Evolutionary conservation across 164 flowering plant genomes (phyloP), one percentile per base, ranked within the genome.

Genomic region (Annona cherimola): DNA sequence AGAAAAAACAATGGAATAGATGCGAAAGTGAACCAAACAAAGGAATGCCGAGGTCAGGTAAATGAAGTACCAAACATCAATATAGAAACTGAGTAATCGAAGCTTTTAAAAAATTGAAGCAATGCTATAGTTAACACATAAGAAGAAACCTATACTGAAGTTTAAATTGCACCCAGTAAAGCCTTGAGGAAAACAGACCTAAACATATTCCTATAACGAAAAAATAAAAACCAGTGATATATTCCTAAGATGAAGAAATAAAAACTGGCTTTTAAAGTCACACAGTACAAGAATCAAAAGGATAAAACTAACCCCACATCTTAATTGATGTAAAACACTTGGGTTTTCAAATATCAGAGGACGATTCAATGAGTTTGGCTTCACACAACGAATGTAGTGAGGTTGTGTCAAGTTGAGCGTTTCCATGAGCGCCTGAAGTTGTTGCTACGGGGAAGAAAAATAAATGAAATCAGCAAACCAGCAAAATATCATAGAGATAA

Each of bases 361-460:
- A 59, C 82, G 86, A 69, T 91, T 93, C 63, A 87, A 69, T 42
- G 98, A 90, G 82, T 96, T 96, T 65, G 99, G 99, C 86, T 96
- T 96, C 81, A 96, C 97, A 81, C 99, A 96, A 39, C 99, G 91
- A 74, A 96, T 78, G 68, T 96, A 96, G 81, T 93, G 99, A 76
- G 99, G 99, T 82, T 93, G 97, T 7, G 99, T 96, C 59, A 84
- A 70, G 79, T 84, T 93, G 59, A 96, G 96, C 20, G 94, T 93
- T 78, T 93, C 99, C 99, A 96, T 96, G 35, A 96, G 90, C 67
- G 99, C 84, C 86, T 93, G 98, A 77, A 96, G 97, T 93, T 96
- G 99, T 90, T 90, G 96, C 99, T 96, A 75, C 69, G 76, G 74
- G 74, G n/a, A 20, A 70, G 12, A 46, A 50, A 50, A 9, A 50